Conservation (phyloP, 192 early-diverging fungal genomes). For the Coemansia sp. region DNA sequence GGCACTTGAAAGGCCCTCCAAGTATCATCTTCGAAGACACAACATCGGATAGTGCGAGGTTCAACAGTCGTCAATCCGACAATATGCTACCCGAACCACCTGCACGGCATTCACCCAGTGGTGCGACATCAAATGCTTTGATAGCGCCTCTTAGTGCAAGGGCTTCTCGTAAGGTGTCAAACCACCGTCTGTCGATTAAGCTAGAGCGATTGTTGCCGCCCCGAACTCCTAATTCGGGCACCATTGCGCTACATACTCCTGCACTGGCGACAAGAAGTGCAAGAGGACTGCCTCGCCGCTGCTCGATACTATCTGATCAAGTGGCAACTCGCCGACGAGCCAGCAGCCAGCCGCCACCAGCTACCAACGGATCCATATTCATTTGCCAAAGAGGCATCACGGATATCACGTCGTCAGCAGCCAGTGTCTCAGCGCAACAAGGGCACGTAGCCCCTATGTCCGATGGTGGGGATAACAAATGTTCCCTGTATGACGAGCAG, state of each 20-base stretch:
- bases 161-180: neutral
- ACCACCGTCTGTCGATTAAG: conserved; percentile 23
- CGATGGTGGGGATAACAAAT: neutral
- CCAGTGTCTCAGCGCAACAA: neutral
- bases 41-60: neutral
- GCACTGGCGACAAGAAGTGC: neutral
- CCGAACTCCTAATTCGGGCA: neutral
- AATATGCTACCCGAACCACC: neutral
- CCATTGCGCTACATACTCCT: neutral
- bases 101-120: neutral
- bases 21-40: neutral
- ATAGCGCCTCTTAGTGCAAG: neutral
- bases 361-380: neutral
- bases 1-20: neutral
- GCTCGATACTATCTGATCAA: neutral
- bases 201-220: conserved; percentile 23
- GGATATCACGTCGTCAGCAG: neutral
- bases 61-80: neutral
- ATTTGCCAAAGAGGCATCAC: neutral
- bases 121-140: neutral
- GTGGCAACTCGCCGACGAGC: conserved; percentile 8
- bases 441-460: neutral
- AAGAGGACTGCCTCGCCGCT: neutral
- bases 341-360: conserved; percentile 13
- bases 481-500: neutral